phyloP scores from a whole-genome alignment of 148 eudicot species.

The Rhododendron henanense region DNA sequence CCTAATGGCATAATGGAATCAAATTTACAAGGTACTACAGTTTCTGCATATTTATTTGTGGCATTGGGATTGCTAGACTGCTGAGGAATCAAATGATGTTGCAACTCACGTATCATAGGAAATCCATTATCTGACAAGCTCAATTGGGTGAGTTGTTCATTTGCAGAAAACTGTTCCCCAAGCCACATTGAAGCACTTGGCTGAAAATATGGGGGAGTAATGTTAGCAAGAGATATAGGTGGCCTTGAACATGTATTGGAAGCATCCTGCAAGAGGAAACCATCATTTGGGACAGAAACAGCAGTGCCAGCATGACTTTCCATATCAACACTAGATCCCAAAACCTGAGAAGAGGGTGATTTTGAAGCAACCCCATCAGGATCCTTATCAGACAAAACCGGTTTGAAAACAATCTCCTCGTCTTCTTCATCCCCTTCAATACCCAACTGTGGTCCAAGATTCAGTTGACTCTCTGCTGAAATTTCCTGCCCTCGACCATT shows the following conservation, averaged over 20 bases:
- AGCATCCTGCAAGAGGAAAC: conserved; percentile 25
- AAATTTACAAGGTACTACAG: conserved; percentile 35
- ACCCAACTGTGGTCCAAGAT: conserved; percentile 17
- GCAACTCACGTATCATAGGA: conserved; percentile 33
- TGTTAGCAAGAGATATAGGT: conserved; percentile 23
- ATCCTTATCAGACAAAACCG: conserved; percentile 53
- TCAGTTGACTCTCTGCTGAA: conserved; percentile 16
- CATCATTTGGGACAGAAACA: conserved; percentile 26
- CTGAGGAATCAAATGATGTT: conserved; percentile 25
- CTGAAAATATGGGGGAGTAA: conserved; percentile 31
- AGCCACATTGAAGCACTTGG: conserved; percentile 44
- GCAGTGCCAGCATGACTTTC: conserved; percentile 22
- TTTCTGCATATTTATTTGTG: conserved; percentile 35
- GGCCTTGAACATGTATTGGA: conserved; percentile 23
- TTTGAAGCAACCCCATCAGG: conserved; percentile 29
- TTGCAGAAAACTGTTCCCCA: conserved; percentile 33
- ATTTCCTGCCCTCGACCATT: conserved; percentile 27
- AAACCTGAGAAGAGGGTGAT: conserved; percentile 29
- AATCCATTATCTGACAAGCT: conserved; percentile 50
- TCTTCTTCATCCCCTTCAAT: conserved; percentile 87
- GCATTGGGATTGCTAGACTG: conserved; percentile 31
- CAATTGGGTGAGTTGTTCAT: conserved; percentile 46
- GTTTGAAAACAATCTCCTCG: conserved; percentile 93
- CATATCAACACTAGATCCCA: conserved; percentile 29
- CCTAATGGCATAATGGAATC: conserved; percentile 38